These are phyloP conservation scores for Crithidia acanthocephali DNA, from an alignment of 208 protist species.

Conservation along the genomic window DNA sequence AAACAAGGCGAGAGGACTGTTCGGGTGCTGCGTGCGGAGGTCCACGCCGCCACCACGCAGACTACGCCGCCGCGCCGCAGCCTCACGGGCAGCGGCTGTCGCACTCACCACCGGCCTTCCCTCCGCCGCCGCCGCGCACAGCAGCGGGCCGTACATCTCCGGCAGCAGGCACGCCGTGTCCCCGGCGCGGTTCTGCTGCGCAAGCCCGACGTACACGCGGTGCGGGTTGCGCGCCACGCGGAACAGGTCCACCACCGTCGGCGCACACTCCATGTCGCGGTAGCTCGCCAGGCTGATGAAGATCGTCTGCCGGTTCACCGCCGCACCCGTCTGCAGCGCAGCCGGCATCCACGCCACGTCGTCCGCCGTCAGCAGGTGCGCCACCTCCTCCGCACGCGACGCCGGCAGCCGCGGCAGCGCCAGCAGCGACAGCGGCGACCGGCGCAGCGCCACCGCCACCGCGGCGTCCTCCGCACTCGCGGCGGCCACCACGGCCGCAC, in stretches of 20 bases:
- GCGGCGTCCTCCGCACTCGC: background rate
- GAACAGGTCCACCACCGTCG: slow-evolving; percentile 79
- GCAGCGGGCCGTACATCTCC: slow-evolving; percentile 30
- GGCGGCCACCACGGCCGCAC: slow-evolving; percentile 1
- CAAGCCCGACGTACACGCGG: slow-evolving; percentile 83
- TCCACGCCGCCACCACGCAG: slow-evolving; percentile 11
- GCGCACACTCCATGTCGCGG: slow-evolving; percentile 83
- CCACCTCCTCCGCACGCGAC: slow-evolving; percentile 19
- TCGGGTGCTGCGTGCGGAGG: background rate
- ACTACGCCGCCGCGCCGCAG: background rate
- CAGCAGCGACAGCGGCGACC: slow-evolving; percentile 20
- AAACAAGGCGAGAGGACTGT: slow-evolving; percentile 7
- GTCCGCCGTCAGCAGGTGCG: slow-evolving; percentile 14
- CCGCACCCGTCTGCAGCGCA: slow-evolving; percentile 11
- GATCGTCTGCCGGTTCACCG: slow-evolving; percentile 48
- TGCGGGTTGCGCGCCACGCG: slow-evolving; percentile 64
- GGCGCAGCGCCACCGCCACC: slow-evolving; percentile 1
- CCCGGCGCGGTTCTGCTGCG: slow-evolving; percentile 65
- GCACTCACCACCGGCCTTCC: background rate
- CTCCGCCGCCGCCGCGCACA: slow-evolving; percentile 15
- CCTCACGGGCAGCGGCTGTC: slow-evolving; percentile 15
- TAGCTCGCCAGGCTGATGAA: slow-evolving; percentile 92
- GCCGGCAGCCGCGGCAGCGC: slow-evolving; percentile 14
- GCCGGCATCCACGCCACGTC: slow-evolving; percentile 22
- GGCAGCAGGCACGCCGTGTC: slow-evolving; percentile 54